Conservation (phyloP, 805 yeast species). For the Candida endomychidarum region DNA sequence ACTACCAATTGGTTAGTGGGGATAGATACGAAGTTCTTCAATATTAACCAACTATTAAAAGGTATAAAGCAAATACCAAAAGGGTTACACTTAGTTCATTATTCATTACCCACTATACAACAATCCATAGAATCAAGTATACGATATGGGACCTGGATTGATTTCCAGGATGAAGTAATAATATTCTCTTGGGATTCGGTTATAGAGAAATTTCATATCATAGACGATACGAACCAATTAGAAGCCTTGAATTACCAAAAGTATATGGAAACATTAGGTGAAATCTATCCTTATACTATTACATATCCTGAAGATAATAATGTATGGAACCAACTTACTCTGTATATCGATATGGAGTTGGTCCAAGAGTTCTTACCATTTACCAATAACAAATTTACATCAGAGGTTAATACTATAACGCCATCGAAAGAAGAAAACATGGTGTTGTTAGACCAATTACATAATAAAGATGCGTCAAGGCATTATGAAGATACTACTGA, state of each 20-base stretch:
- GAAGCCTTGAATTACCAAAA: constrained; percentile 31
- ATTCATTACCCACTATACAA: constrained; percentile 29
- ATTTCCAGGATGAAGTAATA: constrained; percentile 31
- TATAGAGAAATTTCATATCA: constrained; percentile 17
- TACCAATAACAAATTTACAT: constrained; percentile 3
- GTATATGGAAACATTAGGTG: constrained; percentile 24
- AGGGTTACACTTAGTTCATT: constrained; percentile 59
- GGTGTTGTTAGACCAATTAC: constrained; percentile 36
- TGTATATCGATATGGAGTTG: constrained; percentile 23
- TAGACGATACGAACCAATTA: constrained; percentile 17
- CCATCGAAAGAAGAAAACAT: constrained; percentile 53
- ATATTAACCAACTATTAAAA: constrained; percentile 34
- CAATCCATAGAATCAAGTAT: constrained; percentile 14
- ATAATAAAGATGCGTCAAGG: constrained; percentile 15
- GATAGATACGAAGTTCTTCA: constrained; percentile 51
- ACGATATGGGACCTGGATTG: constrained; percentile 43
- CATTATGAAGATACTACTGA: constrained; percentile 23
- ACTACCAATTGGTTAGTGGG: constrained; percentile 34
- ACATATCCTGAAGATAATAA: constrained; percentile 31
- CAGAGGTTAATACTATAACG: constrained; percentile 43
- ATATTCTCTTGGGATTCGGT: constrained; percentile 37
- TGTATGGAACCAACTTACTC: constrained; percentile 16
- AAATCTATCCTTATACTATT: constrained; percentile 33
- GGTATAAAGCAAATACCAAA: constrained; percentile 53
- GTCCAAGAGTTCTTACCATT: constrained; percentile 20